These are phyloP conservation scores for Mortierella sp. DNA, from an alignment of 371 early-diverging fungal genomes.

Conservation along the genomic window DNA sequence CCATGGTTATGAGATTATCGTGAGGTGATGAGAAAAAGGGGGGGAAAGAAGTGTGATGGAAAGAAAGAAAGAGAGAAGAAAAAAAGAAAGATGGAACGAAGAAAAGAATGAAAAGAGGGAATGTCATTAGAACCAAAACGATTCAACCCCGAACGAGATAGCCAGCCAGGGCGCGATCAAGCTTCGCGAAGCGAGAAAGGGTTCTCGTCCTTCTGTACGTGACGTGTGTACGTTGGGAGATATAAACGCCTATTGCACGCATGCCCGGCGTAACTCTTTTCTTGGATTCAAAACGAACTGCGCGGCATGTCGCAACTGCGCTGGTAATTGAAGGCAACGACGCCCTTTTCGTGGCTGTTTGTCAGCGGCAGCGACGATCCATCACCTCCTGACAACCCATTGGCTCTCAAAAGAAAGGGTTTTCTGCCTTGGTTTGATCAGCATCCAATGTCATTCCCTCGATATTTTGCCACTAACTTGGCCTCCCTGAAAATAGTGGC, in stretches of 20 bases:
- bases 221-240: neutral
- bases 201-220: neutral
- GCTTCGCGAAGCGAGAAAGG: neutral
- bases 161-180: neutral
- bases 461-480: neutral
- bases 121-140: neutral
- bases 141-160: neutral
- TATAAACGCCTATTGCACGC: neutral
- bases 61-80: neutral
- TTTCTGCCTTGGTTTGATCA: neutral
- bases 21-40: neutral
- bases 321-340: neutral
- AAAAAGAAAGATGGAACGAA: neutral
- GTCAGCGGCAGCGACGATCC: neutral
- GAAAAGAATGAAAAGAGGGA: neutral
- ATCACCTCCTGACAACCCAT: neutral
- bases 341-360: neutral
- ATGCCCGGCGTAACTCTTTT: neutral
- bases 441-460: neutral
- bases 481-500: neutral
- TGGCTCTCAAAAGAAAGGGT: neutral
- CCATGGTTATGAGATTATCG: constrained; percentile 16
- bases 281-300: neutral
- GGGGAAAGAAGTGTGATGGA: neutral
- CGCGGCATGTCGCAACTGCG: neutral